Conservation (phyloP, 139 green algal species). For the Chlamydomonas applanata region DNA sequence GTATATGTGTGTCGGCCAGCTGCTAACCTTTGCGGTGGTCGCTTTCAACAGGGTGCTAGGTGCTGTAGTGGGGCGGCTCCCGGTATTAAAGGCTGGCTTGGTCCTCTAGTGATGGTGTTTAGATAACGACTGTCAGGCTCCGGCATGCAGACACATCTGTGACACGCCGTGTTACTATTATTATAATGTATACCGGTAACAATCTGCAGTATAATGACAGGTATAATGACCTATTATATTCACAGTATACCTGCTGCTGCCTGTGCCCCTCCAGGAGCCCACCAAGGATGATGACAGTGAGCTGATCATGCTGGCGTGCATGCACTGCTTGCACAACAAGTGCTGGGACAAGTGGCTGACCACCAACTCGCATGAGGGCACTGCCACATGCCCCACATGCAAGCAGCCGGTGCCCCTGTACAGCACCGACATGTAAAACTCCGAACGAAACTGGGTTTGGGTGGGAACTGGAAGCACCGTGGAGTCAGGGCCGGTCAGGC, state of each 20-base stretch:
- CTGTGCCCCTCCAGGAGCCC: background rate
- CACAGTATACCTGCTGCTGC: background rate
- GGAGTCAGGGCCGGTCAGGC: too few species aligned
- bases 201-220: background rate
- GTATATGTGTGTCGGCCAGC: too few species aligned
- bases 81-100: too few species aligned
- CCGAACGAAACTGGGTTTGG: too few species aligned
- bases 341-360: conserved; percentile 9
- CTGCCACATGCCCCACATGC: conserved; percentile 28
- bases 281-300: conserved; percentile 9
- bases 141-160: too few species aligned
- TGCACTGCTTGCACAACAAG: conserved; percentile 32
- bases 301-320: conserved; percentile 32
- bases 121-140: too few species aligned
- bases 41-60: too few species aligned
- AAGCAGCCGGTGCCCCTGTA: conserved; percentile 23
- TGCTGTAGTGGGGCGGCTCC: too few species aligned
- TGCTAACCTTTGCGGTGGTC: too few species aligned
- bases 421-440: too few species aligned
- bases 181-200: background rate
- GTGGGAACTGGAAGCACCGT: conserved; percentile 1
- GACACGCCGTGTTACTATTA: background rate
- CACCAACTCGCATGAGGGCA: background rate
- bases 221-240: background rate
- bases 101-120: too few species aligned